Percentiles rank a stretch among this genome's conserved stretches.
phyloP scores from a whole-genome alignment of 257 asterid genomes.

The Solanum pinnatisectum region DNA sequence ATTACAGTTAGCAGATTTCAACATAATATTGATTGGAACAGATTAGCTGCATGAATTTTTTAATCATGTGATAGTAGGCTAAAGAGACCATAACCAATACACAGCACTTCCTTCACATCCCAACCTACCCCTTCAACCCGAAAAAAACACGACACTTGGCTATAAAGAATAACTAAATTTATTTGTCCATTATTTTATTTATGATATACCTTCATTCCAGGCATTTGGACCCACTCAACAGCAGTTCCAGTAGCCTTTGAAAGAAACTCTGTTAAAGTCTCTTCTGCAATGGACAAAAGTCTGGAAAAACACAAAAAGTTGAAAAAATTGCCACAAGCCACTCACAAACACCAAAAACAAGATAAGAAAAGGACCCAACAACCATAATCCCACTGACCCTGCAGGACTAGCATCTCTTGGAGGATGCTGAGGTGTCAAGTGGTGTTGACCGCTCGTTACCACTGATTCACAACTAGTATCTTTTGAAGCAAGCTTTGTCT shows the following conservation, averaged over 20 bases:
- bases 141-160: background rate
- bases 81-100: background rate
- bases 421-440: slow-evolving; percentile 76
- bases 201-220: slow-evolving; percentile 87
- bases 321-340: slow-evolving; percentile 9
- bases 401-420: slow-evolving; percentile 99
- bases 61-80: background rate
- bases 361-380: slow-evolving; percentile 42
- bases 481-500: slow-evolving; percentile 59
- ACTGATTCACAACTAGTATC: slow-evolving; percentile 88
- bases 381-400: slow-evolving; percentile 42
- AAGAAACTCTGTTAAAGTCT: slow-evolving; percentile 90
- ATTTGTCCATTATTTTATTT: background rate
- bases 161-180: background rate
- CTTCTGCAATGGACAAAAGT: slow-evolving; percentile 96
- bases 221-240: slow-evolving; percentile 99
- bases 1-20: background rate
- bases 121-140: background rate
- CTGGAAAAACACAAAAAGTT: slow-evolving; percentile 31
- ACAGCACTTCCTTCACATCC: background rate
- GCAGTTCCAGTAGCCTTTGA: slow-evolving; percentile 98
- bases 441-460: slow-evolving; percentile 83
- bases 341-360: slow-evolving; percentile 14
- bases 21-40: background rate
- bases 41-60: background rate